These are phyloP conservation scores for Periglandula ipomoeae DNA, from an alignment of 2,329 filamentous ascomycete genomes.

Conservation along the genomic window DNA sequence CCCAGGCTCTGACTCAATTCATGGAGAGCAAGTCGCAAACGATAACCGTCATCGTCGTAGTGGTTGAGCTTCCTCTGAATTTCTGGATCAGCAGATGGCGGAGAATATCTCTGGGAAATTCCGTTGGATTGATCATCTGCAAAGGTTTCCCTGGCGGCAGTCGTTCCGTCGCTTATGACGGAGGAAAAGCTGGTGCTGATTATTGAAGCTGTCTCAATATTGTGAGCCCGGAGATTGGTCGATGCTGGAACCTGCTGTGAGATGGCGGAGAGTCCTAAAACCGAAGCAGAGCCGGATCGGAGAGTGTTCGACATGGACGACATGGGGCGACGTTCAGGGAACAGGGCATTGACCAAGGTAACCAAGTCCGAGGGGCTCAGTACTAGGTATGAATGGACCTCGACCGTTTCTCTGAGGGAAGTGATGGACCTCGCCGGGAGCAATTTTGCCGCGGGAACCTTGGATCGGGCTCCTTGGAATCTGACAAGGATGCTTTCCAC, in stretches of 20 bases:
- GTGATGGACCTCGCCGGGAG: slow-evolving; percentile 64
- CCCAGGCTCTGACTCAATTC: slow-evolving; percentile 62
- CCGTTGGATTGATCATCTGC: slow-evolving; percentile 45
- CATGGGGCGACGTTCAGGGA: slow-evolving; percentile 61
- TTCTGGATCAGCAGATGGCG: slow-evolving; percentile 36
- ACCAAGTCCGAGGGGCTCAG: slow-evolving; percentile 71
- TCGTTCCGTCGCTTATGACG: slow-evolving; percentile 55
- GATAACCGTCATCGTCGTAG: slow-evolving; percentile 56
- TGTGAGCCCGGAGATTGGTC: slow-evolving; percentile 26
- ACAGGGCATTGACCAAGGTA: slow-evolving; percentile 74
- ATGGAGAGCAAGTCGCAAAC: slow-evolving; percentile 57
- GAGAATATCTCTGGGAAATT: slow-evolving; percentile 46
- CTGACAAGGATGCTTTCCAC: slow-evolving; percentile 63
- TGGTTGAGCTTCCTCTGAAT: slow-evolving; percentile 36
- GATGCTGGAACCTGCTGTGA: slow-evolving; percentile 60
- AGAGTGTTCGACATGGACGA: slow-evolving; percentile 54
- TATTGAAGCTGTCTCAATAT: slow-evolving; percentile 59
- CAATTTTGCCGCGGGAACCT: slow-evolving; percentile 46
- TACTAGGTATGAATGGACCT: slow-evolving; percentile 72
- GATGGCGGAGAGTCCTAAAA: slow-evolving; percentile 57
- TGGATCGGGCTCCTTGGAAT: slow-evolving; percentile 46
- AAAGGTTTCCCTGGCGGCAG: slow-evolving; percentile 55
- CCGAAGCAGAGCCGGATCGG: slow-evolving; percentile 58
- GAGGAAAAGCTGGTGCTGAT: slow-evolving; percentile 66
- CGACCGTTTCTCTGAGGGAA: slow-evolving; percentile 64